Evolutionary conservation across 1,284 basidiomycete genomes (phyloP).

Genomic region (Naganishia liquefaciens): DNA sequence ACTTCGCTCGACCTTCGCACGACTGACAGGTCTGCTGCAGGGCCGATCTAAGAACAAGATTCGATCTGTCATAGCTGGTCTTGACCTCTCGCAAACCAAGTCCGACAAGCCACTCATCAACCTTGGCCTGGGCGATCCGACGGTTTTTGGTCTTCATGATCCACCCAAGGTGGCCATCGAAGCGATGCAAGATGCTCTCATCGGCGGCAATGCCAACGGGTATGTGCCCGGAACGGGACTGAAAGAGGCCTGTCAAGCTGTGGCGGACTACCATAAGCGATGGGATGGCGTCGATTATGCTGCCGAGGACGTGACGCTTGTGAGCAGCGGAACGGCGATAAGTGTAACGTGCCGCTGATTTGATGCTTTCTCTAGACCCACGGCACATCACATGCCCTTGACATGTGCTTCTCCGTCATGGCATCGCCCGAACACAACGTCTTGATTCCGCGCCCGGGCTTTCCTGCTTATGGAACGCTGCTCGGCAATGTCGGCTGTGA

Average conservation of each 20-base stretch:
- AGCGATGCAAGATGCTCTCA: slow-evolving; percentile 43
- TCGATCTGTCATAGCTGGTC: slow-evolving; percentile 40
- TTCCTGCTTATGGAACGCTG: slow-evolving; percentile 50
- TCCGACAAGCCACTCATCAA: slow-evolving; percentile 49
- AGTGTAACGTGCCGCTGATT: slow-evolving; percentile 4
- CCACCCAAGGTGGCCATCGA: slow-evolving; percentile 44
- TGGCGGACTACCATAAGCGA: slow-evolving; percentile 48
- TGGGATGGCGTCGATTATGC: slow-evolving; percentile 47
- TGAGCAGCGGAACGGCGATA: slow-evolving; percentile 32
- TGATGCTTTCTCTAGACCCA: slow-evolving; percentile 40
- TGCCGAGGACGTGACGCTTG: slow-evolving; percentile 42
- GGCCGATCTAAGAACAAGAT: slow-evolving; percentile 44
- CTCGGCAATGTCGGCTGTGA: slow-evolving; percentile 42
- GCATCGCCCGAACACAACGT: slow-evolving; percentile 46
- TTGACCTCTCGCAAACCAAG: slow-evolving; percentile 39
- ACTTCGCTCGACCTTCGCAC: neutral
- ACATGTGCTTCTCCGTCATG: slow-evolving; percentile 46
- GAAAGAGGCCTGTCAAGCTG: slow-evolving; percentile 45
- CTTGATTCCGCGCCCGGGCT: slow-evolving; percentile 50
- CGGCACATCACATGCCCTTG: slow-evolving; percentile 46
- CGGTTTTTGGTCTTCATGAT: slow-evolving; percentile 47
- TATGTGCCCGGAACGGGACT: slow-evolving; percentile 48
- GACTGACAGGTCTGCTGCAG: slow-evolving; percentile 28
- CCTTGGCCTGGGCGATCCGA: slow-evolving; percentile 52
- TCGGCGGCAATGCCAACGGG: slow-evolving; percentile 43